Conservation (phyloP, 495 filamentous ascomycete species). For the Talaromyces ruber region DNA sequence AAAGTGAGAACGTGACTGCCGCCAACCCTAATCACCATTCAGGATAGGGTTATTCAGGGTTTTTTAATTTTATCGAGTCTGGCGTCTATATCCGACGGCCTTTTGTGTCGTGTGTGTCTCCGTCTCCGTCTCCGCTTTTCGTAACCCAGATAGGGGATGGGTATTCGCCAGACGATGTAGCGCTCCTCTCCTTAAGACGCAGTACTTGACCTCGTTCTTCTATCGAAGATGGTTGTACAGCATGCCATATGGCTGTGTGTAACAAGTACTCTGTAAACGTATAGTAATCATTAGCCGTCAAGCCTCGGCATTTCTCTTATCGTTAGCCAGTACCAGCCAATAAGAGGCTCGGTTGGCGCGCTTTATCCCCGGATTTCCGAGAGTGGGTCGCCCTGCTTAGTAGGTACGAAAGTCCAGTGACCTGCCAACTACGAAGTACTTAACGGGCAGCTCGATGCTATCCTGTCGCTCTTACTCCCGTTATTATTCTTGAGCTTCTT, state of each 20-base stretch:
- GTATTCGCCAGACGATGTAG: background rate
- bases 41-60: background rate
- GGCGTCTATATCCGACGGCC: background rate
- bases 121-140: background rate
- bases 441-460: no score
- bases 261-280: no score
- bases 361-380: background rate
- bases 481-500: background rate
- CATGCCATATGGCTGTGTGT: background rate
- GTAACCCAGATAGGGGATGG: background rate
- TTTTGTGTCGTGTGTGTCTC: background rate
- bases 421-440: background rate
- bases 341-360: background rate
- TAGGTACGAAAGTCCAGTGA: background rate
- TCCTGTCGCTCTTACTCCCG: background rate
- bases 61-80: background rate
- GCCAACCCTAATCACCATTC: background rate
- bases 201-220: background rate
- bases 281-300: no score
- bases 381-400: background rate
- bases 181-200: background rate
- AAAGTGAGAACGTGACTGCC: background rate
- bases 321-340: background rate
- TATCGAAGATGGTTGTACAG: background rate
- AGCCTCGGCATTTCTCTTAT: background rate